phyloP scores from a whole-genome alignment of 176 grass and related monocot genomes.

The sorghum (Sorghum bicolor) region DNA sequence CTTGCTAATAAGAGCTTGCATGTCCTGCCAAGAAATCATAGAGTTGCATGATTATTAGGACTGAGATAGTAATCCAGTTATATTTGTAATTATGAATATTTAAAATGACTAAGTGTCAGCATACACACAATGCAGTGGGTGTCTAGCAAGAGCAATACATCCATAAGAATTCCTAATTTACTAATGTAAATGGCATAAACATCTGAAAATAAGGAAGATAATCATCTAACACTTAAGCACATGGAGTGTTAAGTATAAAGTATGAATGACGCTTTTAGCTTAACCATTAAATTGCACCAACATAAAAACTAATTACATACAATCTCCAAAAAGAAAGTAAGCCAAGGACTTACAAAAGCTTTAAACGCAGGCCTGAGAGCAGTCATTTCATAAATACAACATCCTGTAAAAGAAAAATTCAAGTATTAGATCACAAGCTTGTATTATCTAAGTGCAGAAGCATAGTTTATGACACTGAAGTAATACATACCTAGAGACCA shows the following conservation, averaged over 20 bases:
- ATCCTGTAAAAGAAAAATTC: constrained; percentile 53
- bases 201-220: constrained; percentile 15
- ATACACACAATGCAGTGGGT: not conserved
- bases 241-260: not conserved
- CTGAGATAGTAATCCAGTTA: not conserved
- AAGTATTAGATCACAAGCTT: not conserved
- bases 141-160: not conserved
- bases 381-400: constrained; percentile 98
- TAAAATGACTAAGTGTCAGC: not conserved
- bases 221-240: not conserved
- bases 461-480: constrained; percentile 17
- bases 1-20: constrained; percentile 97
- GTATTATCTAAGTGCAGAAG: constrained; percentile 7
- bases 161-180: constrained; percentile 13
- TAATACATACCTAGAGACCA: constrained; percentile 81
- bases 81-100: not conserved
- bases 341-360: constrained; percentile 74
- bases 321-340: not conserved
- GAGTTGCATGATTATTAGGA: not conserved
- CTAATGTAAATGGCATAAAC: not conserved
- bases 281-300: constrained; percentile 8
- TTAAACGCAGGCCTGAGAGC: constrained; percentile 85
- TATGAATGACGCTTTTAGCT: not conserved
- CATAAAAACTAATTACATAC: not conserved
- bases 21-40: constrained; percentile 58